Conservation (phyloP, 805 yeast species). For the Diddensiella santjacobensis region DNA sequence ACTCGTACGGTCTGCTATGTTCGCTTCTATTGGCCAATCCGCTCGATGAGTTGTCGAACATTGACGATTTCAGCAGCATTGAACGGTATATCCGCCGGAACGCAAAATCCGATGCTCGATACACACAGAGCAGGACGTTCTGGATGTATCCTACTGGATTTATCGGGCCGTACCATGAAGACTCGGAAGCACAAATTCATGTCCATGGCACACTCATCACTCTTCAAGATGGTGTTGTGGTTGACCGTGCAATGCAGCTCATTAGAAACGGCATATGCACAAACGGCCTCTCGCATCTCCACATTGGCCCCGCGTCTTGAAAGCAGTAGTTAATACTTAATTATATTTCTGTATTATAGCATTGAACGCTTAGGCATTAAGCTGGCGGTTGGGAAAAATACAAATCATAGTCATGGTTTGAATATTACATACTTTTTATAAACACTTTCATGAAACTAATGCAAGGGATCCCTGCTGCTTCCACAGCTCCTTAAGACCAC, state of each 20-base stretch:
- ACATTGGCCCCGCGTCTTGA: not conserved
- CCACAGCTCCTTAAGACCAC: constrained; percentile 25
- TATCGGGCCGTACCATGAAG: not conserved
- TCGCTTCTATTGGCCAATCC: not conserved
- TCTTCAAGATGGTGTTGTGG: not conserved
- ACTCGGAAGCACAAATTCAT: not conserved
- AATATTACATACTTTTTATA: too few relatives aligned
- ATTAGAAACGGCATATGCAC: not conserved
- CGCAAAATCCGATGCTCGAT: not conserved
- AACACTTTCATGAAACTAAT: constrained; percentile 2
- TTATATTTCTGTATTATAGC: not conserved
- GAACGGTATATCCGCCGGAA: not conserved
- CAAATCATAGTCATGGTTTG: not conserved
- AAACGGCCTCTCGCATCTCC: not conserved
- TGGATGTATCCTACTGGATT: not conserved
- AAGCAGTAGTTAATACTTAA: too few relatives aligned
- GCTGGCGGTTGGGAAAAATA: not conserved
- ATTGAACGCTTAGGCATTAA: not conserved
- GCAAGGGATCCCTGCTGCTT: constrained; percentile 9
- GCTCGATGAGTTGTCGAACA: not conserved
- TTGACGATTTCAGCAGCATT: not conserved
- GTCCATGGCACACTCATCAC: not conserved
- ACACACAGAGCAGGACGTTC: not conserved
- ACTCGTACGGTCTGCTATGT: not conserved
- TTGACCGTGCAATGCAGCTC: not conserved